Conservation (phyloP, 192 early-diverging fungal species). For the Pilaira anomala region DNA sequence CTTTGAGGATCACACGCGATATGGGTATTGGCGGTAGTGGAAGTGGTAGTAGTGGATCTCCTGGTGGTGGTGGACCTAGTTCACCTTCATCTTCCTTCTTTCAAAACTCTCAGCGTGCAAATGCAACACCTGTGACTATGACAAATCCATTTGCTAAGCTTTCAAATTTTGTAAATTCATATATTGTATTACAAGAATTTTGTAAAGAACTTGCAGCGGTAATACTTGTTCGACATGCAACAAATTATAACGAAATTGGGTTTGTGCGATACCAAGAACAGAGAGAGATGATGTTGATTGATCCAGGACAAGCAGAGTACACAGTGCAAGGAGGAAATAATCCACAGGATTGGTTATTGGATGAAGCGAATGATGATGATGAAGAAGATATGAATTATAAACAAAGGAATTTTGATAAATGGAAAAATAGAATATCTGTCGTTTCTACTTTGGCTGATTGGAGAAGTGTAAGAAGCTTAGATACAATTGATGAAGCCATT, state of each 20-base stretch:
- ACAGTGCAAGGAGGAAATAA: neutral
- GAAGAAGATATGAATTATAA: constrained; percentile 14
- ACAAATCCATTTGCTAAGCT: constrained; percentile 40
- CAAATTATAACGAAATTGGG: constrained; percentile 24
- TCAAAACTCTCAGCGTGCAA: constrained; percentile 26
- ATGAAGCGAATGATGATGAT: constrained; percentile 14
- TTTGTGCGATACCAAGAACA: constrained; percentile 20
- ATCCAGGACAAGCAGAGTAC: neutral
- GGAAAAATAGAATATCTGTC: constrained; percentile 24
- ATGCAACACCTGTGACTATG: constrained; percentile 38
- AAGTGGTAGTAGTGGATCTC: neutral
- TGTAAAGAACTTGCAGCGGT: constrained; percentile 61
- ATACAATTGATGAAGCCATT: constrained; percentile 25
- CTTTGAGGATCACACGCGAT: constrained; percentile 11
- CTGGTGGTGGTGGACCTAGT: neutral
- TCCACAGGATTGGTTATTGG: constrained; percentile 7
- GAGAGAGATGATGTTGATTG: constrained; percentile 10
- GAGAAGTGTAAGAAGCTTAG: constrained; percentile 17
- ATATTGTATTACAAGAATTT: constrained; percentile 60
- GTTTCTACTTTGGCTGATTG: constrained; percentile 27
- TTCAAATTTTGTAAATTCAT: constrained; percentile 52
- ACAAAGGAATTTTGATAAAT: constrained; percentile 17
- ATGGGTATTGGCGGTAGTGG: constrained; percentile 11
- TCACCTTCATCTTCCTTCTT: constrained; percentile 33
- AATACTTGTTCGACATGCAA: constrained; percentile 49